phyloP scores from a whole-genome alignment of 2,329 filamentous ascomycete genomes.

The Emmonsia crescens region DNA sequence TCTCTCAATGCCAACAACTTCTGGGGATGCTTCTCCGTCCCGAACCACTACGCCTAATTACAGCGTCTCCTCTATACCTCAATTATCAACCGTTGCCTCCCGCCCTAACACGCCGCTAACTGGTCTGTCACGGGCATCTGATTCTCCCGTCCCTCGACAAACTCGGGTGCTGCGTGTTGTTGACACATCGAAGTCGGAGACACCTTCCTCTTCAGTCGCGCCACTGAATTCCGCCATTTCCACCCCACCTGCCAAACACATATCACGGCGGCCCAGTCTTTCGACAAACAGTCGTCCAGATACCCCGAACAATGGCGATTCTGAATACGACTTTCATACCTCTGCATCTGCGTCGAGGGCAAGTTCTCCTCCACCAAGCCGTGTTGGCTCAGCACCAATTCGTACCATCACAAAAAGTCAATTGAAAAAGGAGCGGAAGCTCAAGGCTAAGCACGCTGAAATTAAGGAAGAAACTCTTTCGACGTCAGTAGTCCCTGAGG shows the following conservation, averaged over 20 bases:
- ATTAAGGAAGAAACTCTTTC: conserved; percentile 28
- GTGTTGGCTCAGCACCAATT: conserved; percentile 49
- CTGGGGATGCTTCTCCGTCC: conserved; percentile 7
- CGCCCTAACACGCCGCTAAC: conserved; percentile 40
- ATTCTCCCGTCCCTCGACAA: conserved; percentile 29
- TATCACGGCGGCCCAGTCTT: conserved; percentile 32
- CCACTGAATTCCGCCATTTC: conserved; percentile 23
- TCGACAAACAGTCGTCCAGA: conserved; percentile 49
- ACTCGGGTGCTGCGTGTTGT: conserved; percentile 47
- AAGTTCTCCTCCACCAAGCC: conserved; percentile 44
- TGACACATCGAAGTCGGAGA: conserved; percentile 45
- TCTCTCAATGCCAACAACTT: conserved; percentile 17
- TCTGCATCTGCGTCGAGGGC: conserved; percentile 50
- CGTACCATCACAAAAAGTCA: conserved; percentile 52
- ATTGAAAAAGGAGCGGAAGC: conserved; percentile 47
- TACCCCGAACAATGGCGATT: conserved; percentile 49
- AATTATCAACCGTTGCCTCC: conserved; percentile 27
- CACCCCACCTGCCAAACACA: conserved; percentile 22
- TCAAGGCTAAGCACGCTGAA: conserved; percentile 39
- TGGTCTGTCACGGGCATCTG: conserved; percentile 26
- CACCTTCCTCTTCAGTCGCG: conserved; percentile 14
- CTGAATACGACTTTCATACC: conserved; percentile 47
- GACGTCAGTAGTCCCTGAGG: conserved; percentile 32
- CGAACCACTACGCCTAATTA: conserved; percentile 20
- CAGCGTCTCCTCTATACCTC: conserved; percentile 12